phyloP scores from a whole-genome alignment of 2,329 filamentous ascomycete genomes.

The Apiospora marii region DNA sequence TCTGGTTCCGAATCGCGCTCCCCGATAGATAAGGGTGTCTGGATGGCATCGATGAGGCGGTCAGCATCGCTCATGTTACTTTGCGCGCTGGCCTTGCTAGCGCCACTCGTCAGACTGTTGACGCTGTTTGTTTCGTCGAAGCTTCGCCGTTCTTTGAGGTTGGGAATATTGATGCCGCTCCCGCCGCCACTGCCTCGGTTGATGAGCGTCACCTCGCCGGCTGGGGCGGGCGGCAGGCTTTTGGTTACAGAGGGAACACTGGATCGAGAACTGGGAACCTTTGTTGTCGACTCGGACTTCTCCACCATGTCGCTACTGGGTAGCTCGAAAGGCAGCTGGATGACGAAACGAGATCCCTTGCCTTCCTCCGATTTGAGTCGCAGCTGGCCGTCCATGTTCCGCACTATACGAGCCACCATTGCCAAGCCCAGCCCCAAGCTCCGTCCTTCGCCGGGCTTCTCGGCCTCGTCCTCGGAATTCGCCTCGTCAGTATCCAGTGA shows the following conservation, averaged over 20 bases:
- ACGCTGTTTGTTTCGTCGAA: slow-evolving; percentile 49
- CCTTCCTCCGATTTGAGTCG: slow-evolving; percentile 84
- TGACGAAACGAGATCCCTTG: slow-evolving; percentile 82
- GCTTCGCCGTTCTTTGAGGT: slow-evolving; percentile 40
- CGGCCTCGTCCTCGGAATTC: slow-evolving; percentile 37
- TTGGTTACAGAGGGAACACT: slow-evolving; percentile 43
- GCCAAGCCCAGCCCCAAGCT: slow-evolving; percentile 85
- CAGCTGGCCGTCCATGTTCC: slow-evolving; percentile 91
- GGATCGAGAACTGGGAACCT: slow-evolving; percentile 31
- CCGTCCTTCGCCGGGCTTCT: slow-evolving; percentile 43
- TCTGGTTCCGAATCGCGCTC: slow-evolving; percentile 41
- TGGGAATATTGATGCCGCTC: slow-evolving; percentile 31
- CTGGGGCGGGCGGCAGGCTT: slow-evolving; percentile 40
- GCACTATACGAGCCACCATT: slow-evolving; percentile 82
- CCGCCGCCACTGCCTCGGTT: slow-evolving; percentile 49
- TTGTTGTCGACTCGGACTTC: slow-evolving; percentile 30
- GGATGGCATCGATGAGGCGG: slow-evolving; percentile 75
- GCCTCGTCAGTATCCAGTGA: slow-evolving; percentile 50
- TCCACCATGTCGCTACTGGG: slow-evolving; percentile 53
- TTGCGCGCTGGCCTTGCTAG: slow-evolving; percentile 58
- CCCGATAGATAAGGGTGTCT: slow-evolving; percentile 60
- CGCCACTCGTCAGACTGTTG: slow-evolving; percentile 49
- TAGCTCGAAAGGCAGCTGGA: slow-evolving; percentile 78
- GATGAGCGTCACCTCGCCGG: slow-evolving; percentile 69
- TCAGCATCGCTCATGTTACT: slow-evolving; percentile 71